phyloP scores from a whole-genome alignment of 345 rosid species.

The Linum tenue region DNA sequence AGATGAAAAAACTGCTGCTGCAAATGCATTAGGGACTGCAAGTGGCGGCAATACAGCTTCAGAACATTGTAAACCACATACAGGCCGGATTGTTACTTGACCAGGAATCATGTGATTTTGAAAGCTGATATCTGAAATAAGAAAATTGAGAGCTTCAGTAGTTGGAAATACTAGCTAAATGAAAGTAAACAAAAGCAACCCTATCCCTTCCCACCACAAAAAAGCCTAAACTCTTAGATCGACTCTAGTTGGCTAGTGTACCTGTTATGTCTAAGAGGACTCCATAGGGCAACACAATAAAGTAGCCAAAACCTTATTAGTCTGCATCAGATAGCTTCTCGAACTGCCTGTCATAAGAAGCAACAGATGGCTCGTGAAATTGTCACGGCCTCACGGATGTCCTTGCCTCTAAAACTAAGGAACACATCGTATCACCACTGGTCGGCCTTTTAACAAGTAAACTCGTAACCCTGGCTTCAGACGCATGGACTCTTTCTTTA shows the following conservation, averaged over 20 bases:
- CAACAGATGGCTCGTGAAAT: no score
- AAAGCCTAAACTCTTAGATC: slow-evolving; percentile 6
- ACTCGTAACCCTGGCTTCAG: no score
- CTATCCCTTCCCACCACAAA: background rate
- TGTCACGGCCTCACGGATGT: no score
- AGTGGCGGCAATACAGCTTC: no score
- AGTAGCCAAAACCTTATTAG: slow-evolving; percentile 83
- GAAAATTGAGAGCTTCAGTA: background rate
- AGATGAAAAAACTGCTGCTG: no score
- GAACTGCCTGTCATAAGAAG: slow-evolving; percentile 90
- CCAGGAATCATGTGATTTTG: slow-evolving; percentile 99
- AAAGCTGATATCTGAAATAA: slow-evolving; percentile 77
- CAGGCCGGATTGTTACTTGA: slow-evolving; percentile 91
- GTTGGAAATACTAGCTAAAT: background rate
- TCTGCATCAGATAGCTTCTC: slow-evolving; percentile 75
- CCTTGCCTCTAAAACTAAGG: no score
- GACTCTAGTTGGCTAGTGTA: slow-evolving; percentile 18
- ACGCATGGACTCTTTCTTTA: no score
- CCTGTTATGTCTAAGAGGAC: slow-evolving; percentile 66
- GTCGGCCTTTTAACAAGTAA: no score
- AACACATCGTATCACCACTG: no score
- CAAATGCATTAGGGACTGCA: no score
- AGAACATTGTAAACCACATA: slow-evolving; percentile 88
- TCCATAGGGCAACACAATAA: slow-evolving; percentile 56
- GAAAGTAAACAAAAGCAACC: no score